phyloP scores from a whole-genome alignment of 2,329 filamentous ascomycete species.

The Apiospora rasikravindrae region DNA sequence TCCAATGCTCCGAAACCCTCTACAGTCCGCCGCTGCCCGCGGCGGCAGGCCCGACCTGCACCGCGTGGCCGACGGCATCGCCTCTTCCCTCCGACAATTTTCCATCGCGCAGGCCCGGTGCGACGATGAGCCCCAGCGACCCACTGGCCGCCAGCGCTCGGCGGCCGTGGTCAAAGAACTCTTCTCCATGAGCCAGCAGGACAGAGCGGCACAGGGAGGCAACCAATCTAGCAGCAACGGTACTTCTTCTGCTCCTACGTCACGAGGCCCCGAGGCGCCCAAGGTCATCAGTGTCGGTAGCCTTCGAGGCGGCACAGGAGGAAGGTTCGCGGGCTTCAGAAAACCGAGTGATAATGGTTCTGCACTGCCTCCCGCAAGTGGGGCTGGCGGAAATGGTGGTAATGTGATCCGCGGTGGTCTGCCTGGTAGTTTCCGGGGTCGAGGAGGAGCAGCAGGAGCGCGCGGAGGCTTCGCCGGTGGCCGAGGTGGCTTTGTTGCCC shows the following conservation, averaged over 20 bases:
- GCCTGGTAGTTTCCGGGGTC: constrained; percentile 27
- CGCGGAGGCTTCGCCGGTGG: constrained; percentile 21
- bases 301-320: constrained; percentile 38
- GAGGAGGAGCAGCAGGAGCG: constrained; percentile 22
- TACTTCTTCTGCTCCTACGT: background rate
- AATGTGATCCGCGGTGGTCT: constrained; percentile 29
- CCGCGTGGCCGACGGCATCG: constrained; percentile 38
- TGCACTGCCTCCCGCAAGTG: background rate
- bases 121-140: constrained; percentile 22
- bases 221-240: background rate
- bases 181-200: constrained; percentile 25
- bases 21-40: constrained; percentile 34
- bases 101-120: constrained; percentile 34
- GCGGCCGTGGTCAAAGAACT: constrained; percentile 34
- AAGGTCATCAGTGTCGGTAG: constrained; percentile 48
- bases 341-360: background rate
- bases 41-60: constrained; percentile 33
- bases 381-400: background rate
- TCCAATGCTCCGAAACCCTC: constrained; percentile 39
- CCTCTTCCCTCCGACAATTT: constrained; percentile 38
- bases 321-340: constrained; percentile 25
- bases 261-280: constrained; percentile 26
- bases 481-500: constrained; percentile 20
- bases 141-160: constrained; percentile 30
- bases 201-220: background rate